Percentiles rank a stretch among this genome's conserved stretches.
phyloP scores from a whole-genome alignment of 148 eudicot genomes.

The Fagopyrum esculentum region DNA sequence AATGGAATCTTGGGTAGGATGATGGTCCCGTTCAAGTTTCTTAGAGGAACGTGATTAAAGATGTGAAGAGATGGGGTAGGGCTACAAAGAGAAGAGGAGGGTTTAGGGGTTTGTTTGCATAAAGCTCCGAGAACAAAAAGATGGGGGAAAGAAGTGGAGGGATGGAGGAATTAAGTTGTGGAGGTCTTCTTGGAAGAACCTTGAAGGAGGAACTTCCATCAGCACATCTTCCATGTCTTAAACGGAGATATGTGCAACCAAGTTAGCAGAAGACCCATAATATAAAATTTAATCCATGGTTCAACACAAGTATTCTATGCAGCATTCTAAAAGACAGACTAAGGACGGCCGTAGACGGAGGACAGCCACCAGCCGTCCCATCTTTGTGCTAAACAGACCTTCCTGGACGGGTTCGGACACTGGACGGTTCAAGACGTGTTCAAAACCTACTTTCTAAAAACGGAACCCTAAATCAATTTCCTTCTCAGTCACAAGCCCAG shows the following conservation, averaged over 20 bases:
- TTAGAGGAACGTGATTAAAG: conserved; percentile 13
- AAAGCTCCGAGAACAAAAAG: conserved; percentile 44
- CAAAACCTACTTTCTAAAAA: no score
- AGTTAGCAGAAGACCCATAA: neutral
- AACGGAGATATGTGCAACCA: neutral
- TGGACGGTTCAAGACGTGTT: no score
- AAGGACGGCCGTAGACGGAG: no score
- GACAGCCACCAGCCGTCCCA: no score
- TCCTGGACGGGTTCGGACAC: no score
- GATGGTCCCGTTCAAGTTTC: conserved; percentile 8
- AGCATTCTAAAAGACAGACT: neutral
- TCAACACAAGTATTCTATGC: neutral
- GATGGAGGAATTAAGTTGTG: conserved; percentile 73
- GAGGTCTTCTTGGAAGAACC: conserved; percentile 84
- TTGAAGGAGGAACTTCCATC: conserved; percentile 85
- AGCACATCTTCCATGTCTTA: conserved; percentile 68
- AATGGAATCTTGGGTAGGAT: conserved; percentile 53
- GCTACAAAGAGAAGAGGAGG: conserved; percentile 85
- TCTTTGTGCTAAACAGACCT: no score
- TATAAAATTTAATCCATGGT: neutral
- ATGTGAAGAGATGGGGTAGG: conserved; percentile 72
- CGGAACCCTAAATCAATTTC: no score
- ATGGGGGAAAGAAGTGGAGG: conserved; percentile 58
- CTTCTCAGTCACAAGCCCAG: no score
- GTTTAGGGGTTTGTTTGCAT: conserved; percentile 15